Conservation (phyloP, 1,139 yeast species). For the Suhomyces bribrorum region DNA sequence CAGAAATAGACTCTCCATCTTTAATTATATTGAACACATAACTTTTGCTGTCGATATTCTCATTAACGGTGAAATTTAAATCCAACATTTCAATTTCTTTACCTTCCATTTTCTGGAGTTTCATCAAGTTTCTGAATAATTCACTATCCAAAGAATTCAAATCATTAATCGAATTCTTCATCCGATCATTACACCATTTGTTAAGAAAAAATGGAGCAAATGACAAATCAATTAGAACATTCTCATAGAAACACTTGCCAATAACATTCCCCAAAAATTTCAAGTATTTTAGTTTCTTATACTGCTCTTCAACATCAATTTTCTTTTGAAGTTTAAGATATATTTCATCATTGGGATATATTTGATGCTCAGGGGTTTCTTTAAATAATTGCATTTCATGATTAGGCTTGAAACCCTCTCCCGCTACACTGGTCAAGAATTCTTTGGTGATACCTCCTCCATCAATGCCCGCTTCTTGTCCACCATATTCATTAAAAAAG, state of each 20-base stretch:
- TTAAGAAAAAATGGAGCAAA: constrained; percentile 87
- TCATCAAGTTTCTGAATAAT: constrained; percentile 64
- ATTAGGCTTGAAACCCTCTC: constrained; percentile 60
- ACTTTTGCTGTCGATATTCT: constrained; percentile 38
- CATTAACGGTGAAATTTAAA: constrained; percentile 64
- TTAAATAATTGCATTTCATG: constrained; percentile 43
- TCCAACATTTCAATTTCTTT: constrained; percentile 61
- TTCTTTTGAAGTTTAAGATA: constrained; percentile 31
- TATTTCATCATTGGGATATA: constrained; percentile 74
- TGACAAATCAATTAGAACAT: constrained; percentile 74
- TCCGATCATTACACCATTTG: constrained; percentile 54
- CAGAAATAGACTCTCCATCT: constrained; percentile 57
- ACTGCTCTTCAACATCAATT: constrained; percentile 31
- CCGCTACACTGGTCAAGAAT: constrained; percentile 70
- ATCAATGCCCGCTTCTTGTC: constrained; percentile 84
- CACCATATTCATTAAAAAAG: constrained; percentile 73
- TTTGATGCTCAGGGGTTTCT: constrained; percentile 55
- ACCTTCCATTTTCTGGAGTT: constrained; percentile 56
- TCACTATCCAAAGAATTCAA: constrained; percentile 69
- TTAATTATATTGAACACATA: constrained; percentile 60
- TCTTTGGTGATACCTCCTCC: constrained; percentile 98
- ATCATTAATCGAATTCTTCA: constrained; percentile 74
- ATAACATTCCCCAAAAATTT: constrained; percentile 76
- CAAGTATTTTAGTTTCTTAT: constrained; percentile 40
- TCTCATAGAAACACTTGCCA: constrained; percentile 90